Evolutionary conservation across 2,329 filamentous ascomycete species (phyloP).

Genomic region (Fusarium pseudoanthophilum): DNA sequence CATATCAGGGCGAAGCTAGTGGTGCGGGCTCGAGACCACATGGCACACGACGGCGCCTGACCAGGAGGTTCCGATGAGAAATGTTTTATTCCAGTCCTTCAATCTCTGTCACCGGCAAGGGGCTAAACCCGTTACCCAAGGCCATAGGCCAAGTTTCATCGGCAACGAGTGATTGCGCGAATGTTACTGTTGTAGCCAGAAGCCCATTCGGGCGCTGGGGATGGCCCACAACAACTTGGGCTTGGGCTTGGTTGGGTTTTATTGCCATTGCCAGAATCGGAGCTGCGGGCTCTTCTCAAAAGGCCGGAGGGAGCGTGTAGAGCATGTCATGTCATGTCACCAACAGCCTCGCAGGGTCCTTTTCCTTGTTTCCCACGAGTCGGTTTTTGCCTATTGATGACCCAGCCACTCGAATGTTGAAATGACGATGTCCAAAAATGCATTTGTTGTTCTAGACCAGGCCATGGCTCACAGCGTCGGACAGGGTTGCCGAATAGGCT

Average conservation of each 20-base stretch:
- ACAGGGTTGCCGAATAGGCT: conserved; percentile 29
- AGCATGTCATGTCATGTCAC: neutral
- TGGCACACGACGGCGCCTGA: conserved; percentile 27
- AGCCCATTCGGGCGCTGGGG: neutral
- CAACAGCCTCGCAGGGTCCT: conserved; percentile 3
- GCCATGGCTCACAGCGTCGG: conserved; percentile 28
- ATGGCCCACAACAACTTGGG: conserved; percentile 6
- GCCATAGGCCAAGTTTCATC: neutral
- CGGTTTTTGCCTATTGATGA: neutral
- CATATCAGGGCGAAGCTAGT: conserved; percentile 6
- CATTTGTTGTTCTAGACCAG: conserved; percentile 36
- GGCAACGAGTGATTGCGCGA: neutral
- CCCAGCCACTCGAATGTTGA: conserved; percentile 5
- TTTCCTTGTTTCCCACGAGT: neutral
- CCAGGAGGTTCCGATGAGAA: neutral
- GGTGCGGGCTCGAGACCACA: conserved; percentile 20
- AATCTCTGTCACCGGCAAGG: conserved; percentile 1
- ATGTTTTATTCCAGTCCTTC: neutral
- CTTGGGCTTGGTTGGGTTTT: neutral
- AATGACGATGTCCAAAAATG: conserved; percentile 1
- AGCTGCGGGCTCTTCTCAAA: neutral
- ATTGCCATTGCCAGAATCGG: neutral
- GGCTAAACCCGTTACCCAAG: neutral
- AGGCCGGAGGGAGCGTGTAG: neutral
- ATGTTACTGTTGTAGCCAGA: conserved; percentile 1